A percentile compares a stretch with the other conserved stretches of the same genome.
Conservation (phyloP, 768 basidiomycete species). For the Gyrodon lividus region DNA sequence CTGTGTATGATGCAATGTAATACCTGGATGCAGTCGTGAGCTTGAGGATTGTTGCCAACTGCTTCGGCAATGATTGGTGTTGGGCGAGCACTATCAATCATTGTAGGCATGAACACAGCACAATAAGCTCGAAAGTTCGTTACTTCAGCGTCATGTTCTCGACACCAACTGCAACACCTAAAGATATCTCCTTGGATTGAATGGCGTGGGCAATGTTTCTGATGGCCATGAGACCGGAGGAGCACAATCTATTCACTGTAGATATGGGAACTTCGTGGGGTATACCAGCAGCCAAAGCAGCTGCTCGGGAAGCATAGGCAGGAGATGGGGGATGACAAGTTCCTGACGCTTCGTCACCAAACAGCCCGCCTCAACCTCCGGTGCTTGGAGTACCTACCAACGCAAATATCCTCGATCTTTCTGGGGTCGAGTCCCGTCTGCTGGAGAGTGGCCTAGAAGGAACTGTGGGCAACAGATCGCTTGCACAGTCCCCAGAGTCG, state of each 20-base stretch:
- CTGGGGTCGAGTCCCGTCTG: constrained; percentile 66
- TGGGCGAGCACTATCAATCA: constrained; percentile 58
- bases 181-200: constrained; percentile 73
- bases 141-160: constrained; percentile 85
- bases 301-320: constrained; percentile 79
- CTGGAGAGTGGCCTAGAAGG: constrained; percentile 58
- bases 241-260: constrained; percentile 90
- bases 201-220: constrained; percentile 88
- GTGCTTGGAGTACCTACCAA: constrained; percentile 48
- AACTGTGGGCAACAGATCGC: not conserved
- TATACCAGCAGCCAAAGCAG: constrained; percentile 85
- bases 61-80: constrained; percentile 62
- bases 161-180: constrained; percentile 82
- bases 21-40: constrained; percentile 74
- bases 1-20: not conserved
- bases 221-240: constrained; percentile 93
- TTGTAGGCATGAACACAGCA: not conserved
- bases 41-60: constrained; percentile 59
- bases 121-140: constrained; percentile 20
- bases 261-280: constrained; percentile 85
- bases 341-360: constrained; percentile 39
- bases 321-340: constrained; percentile 85
- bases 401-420: constrained; percentile 80
- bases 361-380: not conserved
- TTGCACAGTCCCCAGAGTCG: not conserved